Evolutionary conservation across 2,329 filamentous ascomycete genomes (phyloP), one percentile per base, ranked within the genome.

Genomic region (Furcasterigmium sp.): DNA sequence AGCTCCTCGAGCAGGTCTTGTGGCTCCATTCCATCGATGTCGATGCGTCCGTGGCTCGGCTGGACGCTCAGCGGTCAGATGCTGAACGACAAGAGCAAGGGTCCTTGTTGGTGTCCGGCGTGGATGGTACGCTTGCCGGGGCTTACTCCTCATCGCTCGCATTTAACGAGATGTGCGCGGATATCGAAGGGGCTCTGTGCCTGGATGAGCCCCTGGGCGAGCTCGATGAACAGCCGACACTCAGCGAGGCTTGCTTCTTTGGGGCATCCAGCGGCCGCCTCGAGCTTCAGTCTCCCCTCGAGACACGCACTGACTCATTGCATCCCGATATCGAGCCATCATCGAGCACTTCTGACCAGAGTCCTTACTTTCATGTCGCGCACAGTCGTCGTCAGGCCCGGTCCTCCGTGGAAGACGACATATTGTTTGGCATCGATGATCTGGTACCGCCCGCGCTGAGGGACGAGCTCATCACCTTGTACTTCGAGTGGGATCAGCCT

Each of bases 401-500:
- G n/a, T n/a, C n/a, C n/a, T n/a, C n/a, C n/a, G n/a, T n/a, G n/a
- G n/a, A n/a, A n/a, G n/a, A n/a, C n/a, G n/a, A n/a, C n/a, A n/a
- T n/a, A n/a, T n/a, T 7, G 38, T 20, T 3, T 30, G 26, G 26
- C 25, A 42, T 37, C 8, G 25, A 39, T 23, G 29, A 39, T 8
- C 17, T 39, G 8, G 8, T 40, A 2, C 34, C 48, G 5, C 49
- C 52, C 13, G 53, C 55, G 5, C 49, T 65, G 1, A 49, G 56
- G 39, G 47, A 52, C 8, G 54, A 64, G 21, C 41, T 59, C 8
- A 53, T 65, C 6, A 54, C 60, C 18, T 37, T 63, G 2, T 66
- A 63, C 41, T 67, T 66, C 34, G 47, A 51, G 13, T 67, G 62
- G 57, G 60, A 66, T 17, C 57, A 62, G 11, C 62, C 63, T 0